These are phyloP conservation scores for Fusarium sp. DNA, from an alignment of 2,329 filamentous ascomycete genomes.

Conservation along the genomic window DNA sequence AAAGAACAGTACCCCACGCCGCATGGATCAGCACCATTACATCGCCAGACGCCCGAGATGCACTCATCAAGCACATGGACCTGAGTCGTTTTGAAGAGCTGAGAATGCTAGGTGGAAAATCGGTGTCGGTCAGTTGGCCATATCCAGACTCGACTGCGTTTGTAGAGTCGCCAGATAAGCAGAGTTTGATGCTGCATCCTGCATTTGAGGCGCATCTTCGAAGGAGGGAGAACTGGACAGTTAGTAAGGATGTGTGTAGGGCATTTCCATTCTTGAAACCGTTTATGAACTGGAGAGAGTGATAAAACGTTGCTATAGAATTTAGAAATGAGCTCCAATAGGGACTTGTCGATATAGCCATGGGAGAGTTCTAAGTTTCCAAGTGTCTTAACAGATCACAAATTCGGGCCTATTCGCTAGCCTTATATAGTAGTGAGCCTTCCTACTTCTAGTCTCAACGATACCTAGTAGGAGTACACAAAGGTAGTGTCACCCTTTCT, in stretches of 20 bases:
- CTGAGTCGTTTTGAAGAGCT: not conserved
- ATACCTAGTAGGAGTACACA: not conserved
- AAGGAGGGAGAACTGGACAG: not conserved
- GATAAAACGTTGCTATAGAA: not conserved
- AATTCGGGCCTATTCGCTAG: not conserved
- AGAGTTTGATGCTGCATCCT: not conserved
- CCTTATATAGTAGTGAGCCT: not conserved
- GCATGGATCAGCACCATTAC: not conserved
- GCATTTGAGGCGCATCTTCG: not conserved
- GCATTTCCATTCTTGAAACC: not conserved
- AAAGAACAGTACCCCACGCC: not conserved
- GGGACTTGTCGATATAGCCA: not conserved
- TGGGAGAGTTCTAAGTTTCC: not conserved
- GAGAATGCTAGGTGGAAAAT: not conserved
- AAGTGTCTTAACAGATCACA: not conserved
- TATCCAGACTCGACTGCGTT: not conserved
- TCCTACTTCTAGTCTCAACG: not conserved
- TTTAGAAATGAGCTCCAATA: not conserved
- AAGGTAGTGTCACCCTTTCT: not conserved
- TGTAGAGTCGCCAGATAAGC: slow-evolving; percentile 3
- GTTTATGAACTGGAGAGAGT: not conserved
- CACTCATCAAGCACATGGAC: not conserved
- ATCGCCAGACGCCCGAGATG: not conserved
- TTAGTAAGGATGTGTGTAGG: not conserved
- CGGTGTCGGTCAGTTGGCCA: not conserved